Conservation (phyloP, 1,284 basidiomycete species). For the Neolentinus lepideus region DNA sequence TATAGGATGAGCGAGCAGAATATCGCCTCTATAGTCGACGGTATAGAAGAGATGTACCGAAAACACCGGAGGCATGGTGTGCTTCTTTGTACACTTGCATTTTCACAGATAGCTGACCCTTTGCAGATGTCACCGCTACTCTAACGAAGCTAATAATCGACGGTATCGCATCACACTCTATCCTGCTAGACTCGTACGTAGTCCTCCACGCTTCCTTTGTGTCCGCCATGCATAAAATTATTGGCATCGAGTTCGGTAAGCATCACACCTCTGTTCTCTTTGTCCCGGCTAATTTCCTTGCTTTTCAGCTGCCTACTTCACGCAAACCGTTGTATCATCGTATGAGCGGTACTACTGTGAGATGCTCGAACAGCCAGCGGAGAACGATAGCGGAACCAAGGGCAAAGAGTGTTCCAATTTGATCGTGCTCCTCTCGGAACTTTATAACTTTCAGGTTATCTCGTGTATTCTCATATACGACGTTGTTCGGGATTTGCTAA, state of each 20-base stretch:
- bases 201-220: conserved; percentile 88
- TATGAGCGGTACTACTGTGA: conserved; percentile 55
- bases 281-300: conserved; percentile 1
- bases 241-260: conserved; percentile 89
- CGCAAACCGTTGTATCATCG: conserved; percentile 58
- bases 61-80: conserved; percentile 77
- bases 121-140: conserved; percentile 69
- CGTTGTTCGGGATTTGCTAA: conserved; percentile 75
- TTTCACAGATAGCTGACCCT: neutral
- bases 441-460: conserved; percentile 95
- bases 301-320: conserved; percentile 64
- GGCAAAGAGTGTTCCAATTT: conserved; percentile 91
- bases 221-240: conserved; percentile 75
- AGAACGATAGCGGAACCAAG: conserved; percentile 22
- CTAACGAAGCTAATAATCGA: conserved; percentile 78
- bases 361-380: conserved; percentile 17
- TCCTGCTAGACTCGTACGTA: conserved; percentile 87
- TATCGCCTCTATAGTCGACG: conserved; percentile 72
- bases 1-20: conserved; percentile 87
- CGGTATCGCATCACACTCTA: conserved; percentile 78
- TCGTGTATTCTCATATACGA: conserved; percentile 88
- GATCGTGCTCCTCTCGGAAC: conserved; percentile 80
- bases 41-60: conserved; percentile 76
- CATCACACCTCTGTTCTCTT: conserved; percentile 11
- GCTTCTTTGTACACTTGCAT: conserved; percentile 11